Conservation (phyloP, 2,329 filamentous ascomycete genomes). For the Exophiala aquamarina region DNA sequence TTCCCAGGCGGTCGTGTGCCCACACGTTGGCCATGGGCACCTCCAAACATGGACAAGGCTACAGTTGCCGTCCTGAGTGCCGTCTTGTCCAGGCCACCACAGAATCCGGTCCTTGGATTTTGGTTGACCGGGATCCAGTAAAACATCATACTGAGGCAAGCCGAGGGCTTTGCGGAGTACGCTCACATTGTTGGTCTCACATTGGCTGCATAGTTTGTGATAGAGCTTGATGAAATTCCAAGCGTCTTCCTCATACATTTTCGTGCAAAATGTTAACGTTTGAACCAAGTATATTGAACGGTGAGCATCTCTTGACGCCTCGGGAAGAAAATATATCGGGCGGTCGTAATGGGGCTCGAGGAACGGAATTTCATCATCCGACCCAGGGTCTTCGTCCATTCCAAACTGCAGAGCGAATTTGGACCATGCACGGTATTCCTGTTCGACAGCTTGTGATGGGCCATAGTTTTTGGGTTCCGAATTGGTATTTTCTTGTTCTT, state of each 20-base stretch:
- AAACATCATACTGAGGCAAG: background rate
- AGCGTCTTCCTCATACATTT: background rate
- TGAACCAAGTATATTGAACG: background rate
- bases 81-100: background rate
- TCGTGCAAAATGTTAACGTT: background rate
- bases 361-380: background rate
- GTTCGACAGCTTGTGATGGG: background rate
- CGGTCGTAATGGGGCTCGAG: background rate
- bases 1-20: background rate
- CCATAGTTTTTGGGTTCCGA: background rate
- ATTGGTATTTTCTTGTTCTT: background rate
- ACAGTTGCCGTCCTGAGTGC: background rate
- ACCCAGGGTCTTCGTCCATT: background rate
- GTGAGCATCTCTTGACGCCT: background rate
- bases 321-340: background rate
- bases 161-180: background rate
- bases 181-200: background rate
- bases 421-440: background rate
- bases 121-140: no score
- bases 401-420: background rate
- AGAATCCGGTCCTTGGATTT: background rate
- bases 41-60: background rate
- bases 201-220: background rate
- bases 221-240: conserved; percentile 1
- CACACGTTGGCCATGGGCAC: background rate